Conservation (phyloP, 1,284 basidiomycete species). For the Trametes versicolor region DNA sequence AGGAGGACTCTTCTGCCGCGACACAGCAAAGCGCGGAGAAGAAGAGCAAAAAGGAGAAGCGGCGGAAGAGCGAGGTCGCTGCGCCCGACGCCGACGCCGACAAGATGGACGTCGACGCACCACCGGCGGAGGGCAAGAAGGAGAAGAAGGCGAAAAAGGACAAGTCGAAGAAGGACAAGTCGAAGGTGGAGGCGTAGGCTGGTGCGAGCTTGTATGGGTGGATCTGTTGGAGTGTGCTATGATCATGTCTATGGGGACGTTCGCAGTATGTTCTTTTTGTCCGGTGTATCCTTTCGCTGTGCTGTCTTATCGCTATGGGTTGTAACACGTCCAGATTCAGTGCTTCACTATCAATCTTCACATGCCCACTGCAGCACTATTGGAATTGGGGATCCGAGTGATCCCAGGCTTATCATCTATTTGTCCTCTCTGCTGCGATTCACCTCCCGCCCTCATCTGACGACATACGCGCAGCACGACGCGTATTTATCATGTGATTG, state of each 20-base stretch:
- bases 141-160: conserved; percentile 36
- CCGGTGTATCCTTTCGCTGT: conserved; percentile 15
- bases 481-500: conserved; percentile 28
- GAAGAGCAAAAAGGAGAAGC: conserved; percentile 42
- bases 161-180: conserved; percentile 45
- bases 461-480: too few species aligned
- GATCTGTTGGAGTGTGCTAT: background rate
- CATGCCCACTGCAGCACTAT: too few species aligned
- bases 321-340: background rate
- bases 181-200: conserved; percentile 31
- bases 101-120: conserved; percentile 31
- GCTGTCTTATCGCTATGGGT: conserved; percentile 21
- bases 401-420: too few species aligned
- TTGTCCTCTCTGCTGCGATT: too few species aligned
- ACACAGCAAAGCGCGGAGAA: conserved; percentile 37
- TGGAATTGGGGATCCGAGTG: too few species aligned
- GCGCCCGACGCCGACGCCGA: conserved; percentile 28
- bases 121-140: conserved; percentile 36
- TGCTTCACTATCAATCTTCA: background rate
- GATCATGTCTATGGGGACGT: conserved; percentile 7
- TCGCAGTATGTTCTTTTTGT: conserved; percentile 18
- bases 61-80: conserved; percentile 41
- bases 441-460: too few species aligned
- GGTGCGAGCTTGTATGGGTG: background rate
- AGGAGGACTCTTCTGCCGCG: conserved; percentile 30